phyloP scores from a whole-genome alignment of 139 green algal genomes.

The Chlorella sp. region DNA sequence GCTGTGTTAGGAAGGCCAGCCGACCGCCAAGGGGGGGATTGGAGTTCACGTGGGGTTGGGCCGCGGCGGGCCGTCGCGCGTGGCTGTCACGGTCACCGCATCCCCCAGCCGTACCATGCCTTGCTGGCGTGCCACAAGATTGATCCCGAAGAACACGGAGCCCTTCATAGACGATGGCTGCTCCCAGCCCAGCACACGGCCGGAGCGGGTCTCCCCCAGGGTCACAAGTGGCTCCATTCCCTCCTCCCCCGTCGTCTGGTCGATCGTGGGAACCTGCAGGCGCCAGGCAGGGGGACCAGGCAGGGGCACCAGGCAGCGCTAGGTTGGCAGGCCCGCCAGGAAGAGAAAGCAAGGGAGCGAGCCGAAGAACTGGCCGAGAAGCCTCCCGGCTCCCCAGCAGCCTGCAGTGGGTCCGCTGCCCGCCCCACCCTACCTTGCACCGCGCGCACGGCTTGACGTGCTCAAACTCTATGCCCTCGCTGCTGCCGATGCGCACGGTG shows the following conservation, averaged over 20 bases:
- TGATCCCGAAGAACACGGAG: slow-evolving; percentile 61
- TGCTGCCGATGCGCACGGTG: slow-evolving; percentile 29
- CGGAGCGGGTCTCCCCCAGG: slow-evolving; percentile 51
- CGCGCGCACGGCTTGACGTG: slow-evolving; percentile 75
- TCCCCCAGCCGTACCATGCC: slow-evolving; percentile 22
- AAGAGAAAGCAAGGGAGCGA: neutral
- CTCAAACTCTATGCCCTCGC: slow-evolving; percentile 45
- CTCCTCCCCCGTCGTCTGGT: slow-evolving; percentile 69
- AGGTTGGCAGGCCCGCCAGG: too few species aligned
- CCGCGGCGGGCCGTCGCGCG: neutral
- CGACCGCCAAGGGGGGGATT: too few species aligned
- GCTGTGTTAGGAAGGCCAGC: too few species aligned
- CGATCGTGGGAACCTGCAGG: slow-evolving; percentile 70
- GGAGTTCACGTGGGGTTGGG: neutral
- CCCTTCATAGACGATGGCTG: slow-evolving; percentile 31
- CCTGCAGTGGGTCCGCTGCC: too few species aligned
- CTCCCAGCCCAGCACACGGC: slow-evolving; percentile 52
- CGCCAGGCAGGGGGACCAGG: slow-evolving; percentile 26
- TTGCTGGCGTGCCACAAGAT: neutral
- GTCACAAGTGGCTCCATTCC: slow-evolving; percentile 70
- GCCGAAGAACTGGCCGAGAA: too few species aligned
- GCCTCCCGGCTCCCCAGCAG: too few species aligned
- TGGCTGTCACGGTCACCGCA: neutral
- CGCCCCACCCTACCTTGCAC: slow-evolving; percentile 53
- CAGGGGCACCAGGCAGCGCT: neutral